phyloP scores from a whole-genome alignment of 495 filamentous ascomycete genomes.

The Daldinia bambusicola region DNA sequence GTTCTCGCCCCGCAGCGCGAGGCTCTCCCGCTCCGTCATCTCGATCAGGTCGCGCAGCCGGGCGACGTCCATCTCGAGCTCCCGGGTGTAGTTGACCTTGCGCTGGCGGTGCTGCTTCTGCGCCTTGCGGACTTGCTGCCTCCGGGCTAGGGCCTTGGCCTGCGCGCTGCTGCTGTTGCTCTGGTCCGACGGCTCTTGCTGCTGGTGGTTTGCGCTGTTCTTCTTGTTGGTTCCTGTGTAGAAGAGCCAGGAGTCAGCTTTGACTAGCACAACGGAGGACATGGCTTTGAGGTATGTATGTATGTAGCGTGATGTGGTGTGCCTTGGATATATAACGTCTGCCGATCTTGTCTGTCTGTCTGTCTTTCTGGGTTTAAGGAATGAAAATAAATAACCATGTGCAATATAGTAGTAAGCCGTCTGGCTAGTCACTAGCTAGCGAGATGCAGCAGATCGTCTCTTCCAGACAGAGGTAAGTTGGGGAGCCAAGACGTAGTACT shows the following conservation, averaged over 20 bases:
- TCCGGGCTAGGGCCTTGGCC: slow-evolving; percentile 53
- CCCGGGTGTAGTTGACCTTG: slow-evolving; percentile 62
- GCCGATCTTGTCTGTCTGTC: too few relatives aligned
- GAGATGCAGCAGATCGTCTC: background rate
- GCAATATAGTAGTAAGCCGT: background rate
- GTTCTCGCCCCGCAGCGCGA: slow-evolving; percentile 52
- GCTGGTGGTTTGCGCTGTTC: background rate
- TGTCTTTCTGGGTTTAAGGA: too few relatives aligned
- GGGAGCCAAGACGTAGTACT: background rate
- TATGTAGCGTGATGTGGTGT: background rate
- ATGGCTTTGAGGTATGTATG: background rate
- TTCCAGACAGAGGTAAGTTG: background rate
- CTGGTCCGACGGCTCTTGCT: slow-evolving; percentile 6
- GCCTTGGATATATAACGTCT: too few relatives aligned
- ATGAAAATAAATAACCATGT: background rate
- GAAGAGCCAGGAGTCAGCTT: slow-evolving; percentile 24
- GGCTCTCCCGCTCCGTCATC: slow-evolving; percentile 43
- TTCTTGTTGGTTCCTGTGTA: slow-evolving; percentile 31
- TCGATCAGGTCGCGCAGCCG: slow-evolving; percentile 58
- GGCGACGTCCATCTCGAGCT: slow-evolving; percentile 60
- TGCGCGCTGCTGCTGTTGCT: slow-evolving; percentile 5
- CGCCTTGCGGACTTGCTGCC: slow-evolving; percentile 61
- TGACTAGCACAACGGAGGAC: slow-evolving; percentile 1
- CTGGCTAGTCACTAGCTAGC: background rate
- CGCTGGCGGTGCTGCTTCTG: slow-evolving; percentile 64